A percentile compares a stretch with the other conserved stretches of the same genome.
phyloP scores from a whole-genome alignment of 352 stramenopile species.

The Phytopythium kandeliae region DNA sequence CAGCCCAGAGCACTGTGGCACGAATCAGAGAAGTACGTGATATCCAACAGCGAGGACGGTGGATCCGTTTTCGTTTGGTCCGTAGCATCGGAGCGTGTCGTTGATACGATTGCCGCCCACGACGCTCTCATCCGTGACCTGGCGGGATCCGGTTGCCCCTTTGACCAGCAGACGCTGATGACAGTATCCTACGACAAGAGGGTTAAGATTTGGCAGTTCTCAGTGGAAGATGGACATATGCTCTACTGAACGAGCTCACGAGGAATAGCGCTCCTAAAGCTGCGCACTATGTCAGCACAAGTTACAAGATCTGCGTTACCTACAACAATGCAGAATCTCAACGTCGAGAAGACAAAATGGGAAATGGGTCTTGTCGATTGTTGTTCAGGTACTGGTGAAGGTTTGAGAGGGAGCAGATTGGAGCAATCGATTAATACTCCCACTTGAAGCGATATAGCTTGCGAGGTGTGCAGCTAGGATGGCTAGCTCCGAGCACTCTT shows the following conservation, averaged over 20 bases:
- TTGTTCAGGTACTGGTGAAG: too few relatives aligned
- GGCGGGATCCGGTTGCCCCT: not conserved
- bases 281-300: too few relatives aligned
- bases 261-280: too few relatives aligned
- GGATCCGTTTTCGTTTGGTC: slow-evolving; percentile 65
- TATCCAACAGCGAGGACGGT: slow-evolving; percentile 77
- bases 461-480: not conserved
- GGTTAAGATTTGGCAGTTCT: slow-evolving; percentile 56
- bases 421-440: too few relatives aligned
- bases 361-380: too few relatives aligned
- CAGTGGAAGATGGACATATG: slow-evolving; percentile 3
- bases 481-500: not conserved
- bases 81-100: slow-evolving; percentile 67
- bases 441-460: too few relatives aligned
- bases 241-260: too few relatives aligned
- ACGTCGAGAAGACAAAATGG: too few relatives aligned
- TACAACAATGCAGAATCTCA: too few relatives aligned
- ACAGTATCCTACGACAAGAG: slow-evolving; percentile 82
- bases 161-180: slow-evolving; percentile 19
- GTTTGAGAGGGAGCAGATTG: too few relatives aligned
- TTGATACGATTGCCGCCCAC: slow-evolving; percentile 64
- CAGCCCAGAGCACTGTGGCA: slow-evolving; percentile 72
- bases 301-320: too few relatives aligned
- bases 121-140: slow-evolving; percentile 62
- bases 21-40: slow-evolving; percentile 76